Conservation (phyloP, 2,329 filamentous ascomycete species). For the Alternaria longipes region DNA sequence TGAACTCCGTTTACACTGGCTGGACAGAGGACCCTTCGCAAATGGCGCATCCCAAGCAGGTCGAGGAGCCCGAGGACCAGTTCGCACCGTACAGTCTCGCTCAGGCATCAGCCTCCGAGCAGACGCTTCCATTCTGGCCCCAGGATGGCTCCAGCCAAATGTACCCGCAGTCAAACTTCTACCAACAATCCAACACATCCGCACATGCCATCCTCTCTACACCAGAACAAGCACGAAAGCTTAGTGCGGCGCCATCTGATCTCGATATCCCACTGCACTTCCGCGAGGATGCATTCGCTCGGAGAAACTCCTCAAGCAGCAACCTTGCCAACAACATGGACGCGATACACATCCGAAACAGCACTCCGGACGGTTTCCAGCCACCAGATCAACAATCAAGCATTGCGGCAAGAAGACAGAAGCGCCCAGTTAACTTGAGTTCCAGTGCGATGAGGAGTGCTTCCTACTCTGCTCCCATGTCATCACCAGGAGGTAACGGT, state of each 20-base stretch:
- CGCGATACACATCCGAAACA: slow-evolving; percentile 50
- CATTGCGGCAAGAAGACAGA: slow-evolving; percentile 54
- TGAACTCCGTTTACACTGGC: slow-evolving; percentile 49
- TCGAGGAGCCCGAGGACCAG: slow-evolving; percentile 39
- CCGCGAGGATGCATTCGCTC: slow-evolving; percentile 43
- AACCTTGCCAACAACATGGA: slow-evolving; percentile 52
- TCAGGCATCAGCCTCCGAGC: slow-evolving; percentile 44
- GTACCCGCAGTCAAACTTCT: slow-evolving; percentile 43
- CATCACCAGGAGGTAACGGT: slow-evolving; percentile 49
- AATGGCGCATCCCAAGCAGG: slow-evolving; percentile 32
- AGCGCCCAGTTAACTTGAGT: slow-evolving; percentile 53
- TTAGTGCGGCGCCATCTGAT: slow-evolving; percentile 44
- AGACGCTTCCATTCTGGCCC: slow-evolving; percentile 43
- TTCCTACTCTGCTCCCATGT: slow-evolving; percentile 54
- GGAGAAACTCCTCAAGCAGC: slow-evolving; percentile 52
- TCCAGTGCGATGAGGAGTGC: slow-evolving; percentile 53
- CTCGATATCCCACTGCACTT: slow-evolving; percentile 43
- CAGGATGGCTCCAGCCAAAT: slow-evolving; percentile 30
- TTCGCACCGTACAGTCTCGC: slow-evolving; percentile 45
- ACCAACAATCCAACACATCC: slow-evolving; percentile 49
- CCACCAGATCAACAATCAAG: slow-evolving; percentile 52
- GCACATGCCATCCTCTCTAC: slow-evolving; percentile 48
- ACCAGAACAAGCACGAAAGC: slow-evolving; percentile 41
- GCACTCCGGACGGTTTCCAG: slow-evolving; percentile 47
- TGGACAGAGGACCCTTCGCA: slow-evolving; percentile 48